Evolutionary conservation across 2,329 filamentous ascomycete species (phyloP), one percentile per base, ranked within the genome.

Genomic region (Berkeleyomyces basicola): DNA sequence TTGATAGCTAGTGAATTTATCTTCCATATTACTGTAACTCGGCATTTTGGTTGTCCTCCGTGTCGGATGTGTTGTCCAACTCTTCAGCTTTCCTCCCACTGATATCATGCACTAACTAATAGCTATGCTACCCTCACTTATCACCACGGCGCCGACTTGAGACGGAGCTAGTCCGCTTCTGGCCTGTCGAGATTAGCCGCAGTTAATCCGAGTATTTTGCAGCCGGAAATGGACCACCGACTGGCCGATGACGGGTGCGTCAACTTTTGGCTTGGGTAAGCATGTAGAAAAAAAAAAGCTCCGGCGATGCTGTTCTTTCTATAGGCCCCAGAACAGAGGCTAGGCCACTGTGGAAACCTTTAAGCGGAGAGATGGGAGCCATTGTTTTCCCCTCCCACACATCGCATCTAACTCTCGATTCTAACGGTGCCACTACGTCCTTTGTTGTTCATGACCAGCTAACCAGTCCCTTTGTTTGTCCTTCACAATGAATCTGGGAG

Each of bases 401-500:
- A 57, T 57, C 16, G 44, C 39, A 44, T 47, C 16, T 31, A 14
- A 57, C 39, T 31, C 14, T 43, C 11, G 23, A 36, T 39, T 63
- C 7, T 60, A 3, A 53, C 58, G 16, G 37, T 42, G 39, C 11
- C 51, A 37, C 16, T 39, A 7, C 31, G n/a, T n/a, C 7, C 39
- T 3, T 16, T 14, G 11, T 55, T 57, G 55, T 63, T 57, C 5
- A 60, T 63, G 58, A 55, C 5, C 43, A 40, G 47, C 36, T 60
- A 53, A 60, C 36, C 57, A 53, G 60, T 40, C n/a, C 14, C 40
- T 43, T 4, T 11, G 66, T 66, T 66, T 68, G 65, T 65, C 68
- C 65, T 68, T 70, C 69, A 75, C 68, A 67, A 80, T 80, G 78
- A 75, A 74, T 71, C 74, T 76, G 73, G 77, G 75, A 71, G 74